Base-by-base conservation (phyloP, 306 rosid species). In the Lablab purpureus region DNA sequence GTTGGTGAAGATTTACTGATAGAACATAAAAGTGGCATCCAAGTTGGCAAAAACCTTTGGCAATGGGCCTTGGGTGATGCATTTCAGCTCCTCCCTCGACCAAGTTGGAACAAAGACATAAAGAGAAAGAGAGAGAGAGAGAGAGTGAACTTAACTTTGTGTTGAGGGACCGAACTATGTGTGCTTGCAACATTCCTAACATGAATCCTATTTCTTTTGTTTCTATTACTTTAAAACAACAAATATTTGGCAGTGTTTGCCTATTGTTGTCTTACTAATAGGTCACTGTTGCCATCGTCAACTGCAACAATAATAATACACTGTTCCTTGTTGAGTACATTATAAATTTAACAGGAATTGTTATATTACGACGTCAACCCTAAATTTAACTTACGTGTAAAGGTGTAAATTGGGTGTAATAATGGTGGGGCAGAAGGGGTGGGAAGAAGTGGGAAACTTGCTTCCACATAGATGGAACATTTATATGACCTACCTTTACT, bases 171-270 rank as follows among this genome's bases (percentile, higher is more conserved):
- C 69, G 7, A 45, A 10, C 30, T 63, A 27, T 71, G 55, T 27
- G 79, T 78, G 91, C 75, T 84, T 66, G 71, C 76, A 81, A 83
- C 71, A 85, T 85, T 84, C 85, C 77, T 79, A 78, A 76, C 78
- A 70, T 27, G 81, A 69, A 68, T 30, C 69, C 10, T 7, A 67
- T 51, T 64, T 65, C 59, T 65, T 63, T 81, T 87, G 76, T 71
- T 52, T 37, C 63, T 17, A 45, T 41, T 28, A 62, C 78, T 58
- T 75, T 71, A 79, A 56, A 63, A 73, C 37, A 86, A 68, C 73
- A 75, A 12, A 67, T 69, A 25, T 54, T 78, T 68, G 50, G 78
- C 73, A 70, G 54, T 30, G 36, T 46, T 41, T 23, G 67, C 62
- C 75, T 46, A 32, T 58, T 72, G 70, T 65, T 69, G 77, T 79